These are phyloP conservation scores for Coprinopsis sp. DNA, from an alignment of 768 basidiomycete genomes.

Conservation along the genomic window DNA sequence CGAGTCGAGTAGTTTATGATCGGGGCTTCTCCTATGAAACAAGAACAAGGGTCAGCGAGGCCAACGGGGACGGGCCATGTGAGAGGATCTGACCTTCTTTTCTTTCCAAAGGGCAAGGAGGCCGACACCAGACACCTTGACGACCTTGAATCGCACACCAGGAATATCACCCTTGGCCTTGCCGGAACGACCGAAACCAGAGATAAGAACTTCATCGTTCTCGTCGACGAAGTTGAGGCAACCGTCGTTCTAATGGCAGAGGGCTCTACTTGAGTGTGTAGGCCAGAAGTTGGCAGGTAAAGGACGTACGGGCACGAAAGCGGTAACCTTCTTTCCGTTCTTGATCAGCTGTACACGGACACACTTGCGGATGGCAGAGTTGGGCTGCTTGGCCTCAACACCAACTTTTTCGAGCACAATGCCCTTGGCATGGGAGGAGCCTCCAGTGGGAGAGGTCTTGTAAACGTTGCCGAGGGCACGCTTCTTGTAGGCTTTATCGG, in stretches of 20 bases:
- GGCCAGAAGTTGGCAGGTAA: conserved; percentile 1
- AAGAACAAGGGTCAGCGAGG: conserved; percentile 3
- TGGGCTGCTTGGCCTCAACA: conserved; percentile 99
- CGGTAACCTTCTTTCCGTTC: conserved; percentile 99
- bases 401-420: conserved; percentile 99
- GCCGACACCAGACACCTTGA: conserved; percentile 99
- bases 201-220: conserved; percentile 99
- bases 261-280: neutral
- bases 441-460: conserved; percentile 99
- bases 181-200: conserved; percentile 99
- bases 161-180: conserved; percentile 99
- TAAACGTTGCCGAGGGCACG: conserved; percentile 98
- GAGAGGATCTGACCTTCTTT: conserved; percentile 76
- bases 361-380: conserved; percentile 99
- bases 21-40: conserved; percentile 59
- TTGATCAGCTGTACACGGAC: conserved; percentile 99
- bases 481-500: conserved; percentile 99
- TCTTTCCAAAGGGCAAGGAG: conserved; percentile 98
- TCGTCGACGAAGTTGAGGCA: conserved; percentile 98
- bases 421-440: conserved; percentile 99
- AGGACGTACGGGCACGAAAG: conserved; percentile 90
- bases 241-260: conserved; percentile 72
- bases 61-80: neutral
- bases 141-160: conserved; percentile 99
- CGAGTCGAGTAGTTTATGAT: conserved; percentile 15